A percentile compares a stretch with the other conserved stretches of the same genome.
Conservation (phyloP, 1,284 basidiomycete genomes). For the Wallemia ichthyophaga region DNA sequence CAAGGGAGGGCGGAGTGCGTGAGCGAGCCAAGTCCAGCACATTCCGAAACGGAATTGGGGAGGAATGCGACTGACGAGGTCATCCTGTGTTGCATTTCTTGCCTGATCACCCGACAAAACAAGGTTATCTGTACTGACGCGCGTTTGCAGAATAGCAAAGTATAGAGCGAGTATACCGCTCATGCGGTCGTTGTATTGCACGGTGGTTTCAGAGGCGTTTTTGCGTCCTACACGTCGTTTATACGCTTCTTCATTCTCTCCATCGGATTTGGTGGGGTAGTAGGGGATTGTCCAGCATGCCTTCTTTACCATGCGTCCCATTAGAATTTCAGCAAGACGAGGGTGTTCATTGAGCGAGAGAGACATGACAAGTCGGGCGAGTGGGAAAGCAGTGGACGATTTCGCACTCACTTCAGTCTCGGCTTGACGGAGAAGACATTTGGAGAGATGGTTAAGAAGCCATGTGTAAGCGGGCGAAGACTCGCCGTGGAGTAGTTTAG, state of each 20-base stretch:
- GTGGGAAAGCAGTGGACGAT: slow-evolving; percentile 48
- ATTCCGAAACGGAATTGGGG: slow-evolving; percentile 30
- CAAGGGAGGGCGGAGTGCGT: slow-evolving; percentile 11
- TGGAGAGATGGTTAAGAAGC: slow-evolving; percentile 56
- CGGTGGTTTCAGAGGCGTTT: slow-evolving; percentile 24
- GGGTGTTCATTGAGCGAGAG: slow-evolving; percentile 27
- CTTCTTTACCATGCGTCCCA: slow-evolving; percentile 52
- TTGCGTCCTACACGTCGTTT: slow-evolving; percentile 39
- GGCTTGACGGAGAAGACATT: slow-evolving; percentile 67
- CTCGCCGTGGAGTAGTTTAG: slow-evolving; percentile 13
- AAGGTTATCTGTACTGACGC: slow-evolving; percentile 12
- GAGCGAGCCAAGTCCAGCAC: slow-evolving; percentile 33
- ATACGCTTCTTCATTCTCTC: slow-evolving; percentile 24
- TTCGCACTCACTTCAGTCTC: slow-evolving; percentile 81
- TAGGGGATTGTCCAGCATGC: slow-evolving; percentile 26
- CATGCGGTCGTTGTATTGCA: slow-evolving; percentile 44
- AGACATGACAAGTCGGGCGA: slow-evolving; percentile 42
- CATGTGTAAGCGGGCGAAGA: slow-evolving; percentile 31
- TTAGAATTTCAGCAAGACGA: slow-evolving; percentile 42
- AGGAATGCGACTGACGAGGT: slow-evolving; percentile 18
- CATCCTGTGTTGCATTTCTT: slow-evolving; percentile 22
- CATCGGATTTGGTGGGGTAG: slow-evolving; percentile 14
- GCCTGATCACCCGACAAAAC: slow-evolving; percentile 10
- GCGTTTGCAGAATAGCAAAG: slow-evolving; percentile 36
- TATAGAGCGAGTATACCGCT: slow-evolving; percentile 63